phyloP scores from a whole-genome alignment of 345 rosid genomes.

The Rhodamnia rubescens region DNA sequence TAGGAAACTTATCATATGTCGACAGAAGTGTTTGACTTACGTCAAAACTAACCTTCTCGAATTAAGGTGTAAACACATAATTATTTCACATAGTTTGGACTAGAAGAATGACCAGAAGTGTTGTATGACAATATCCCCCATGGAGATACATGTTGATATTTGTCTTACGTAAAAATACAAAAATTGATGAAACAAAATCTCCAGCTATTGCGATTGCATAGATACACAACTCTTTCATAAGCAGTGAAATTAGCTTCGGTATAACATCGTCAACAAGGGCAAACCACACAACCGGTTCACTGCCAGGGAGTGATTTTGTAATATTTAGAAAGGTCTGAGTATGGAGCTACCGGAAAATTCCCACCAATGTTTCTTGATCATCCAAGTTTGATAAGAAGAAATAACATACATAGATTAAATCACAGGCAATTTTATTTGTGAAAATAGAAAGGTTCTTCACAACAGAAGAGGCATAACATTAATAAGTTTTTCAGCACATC shows the following conservation, averaged over 20 bases:
- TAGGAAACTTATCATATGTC: neutral
- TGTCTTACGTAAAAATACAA: neutral
- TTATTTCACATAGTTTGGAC: neutral
- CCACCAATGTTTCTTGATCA: neutral
- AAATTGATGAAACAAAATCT: neutral
- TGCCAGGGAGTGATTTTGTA: neutral
- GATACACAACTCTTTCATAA: neutral
- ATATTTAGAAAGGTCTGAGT: neutral
- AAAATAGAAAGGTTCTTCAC: neutral
- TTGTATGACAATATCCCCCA: neutral
- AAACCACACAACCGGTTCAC: neutral
- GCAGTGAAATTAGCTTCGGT: neutral
- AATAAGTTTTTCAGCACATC: neutral
- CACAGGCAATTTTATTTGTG: neutral
- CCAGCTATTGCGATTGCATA: neutral
- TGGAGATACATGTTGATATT: neutral
- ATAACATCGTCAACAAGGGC: neutral
- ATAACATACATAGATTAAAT: neutral
- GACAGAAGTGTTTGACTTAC: neutral
- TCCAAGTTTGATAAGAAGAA: neutral
- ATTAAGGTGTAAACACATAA: neutral
- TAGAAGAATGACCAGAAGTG: neutral
- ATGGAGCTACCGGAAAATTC: neutral
- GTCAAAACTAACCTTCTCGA: neutral
- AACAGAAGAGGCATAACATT: too few species aligned